phyloP scores from a whole-genome alignment of 768 basidiomycete species.

The Naganishia onofrii region DNA sequence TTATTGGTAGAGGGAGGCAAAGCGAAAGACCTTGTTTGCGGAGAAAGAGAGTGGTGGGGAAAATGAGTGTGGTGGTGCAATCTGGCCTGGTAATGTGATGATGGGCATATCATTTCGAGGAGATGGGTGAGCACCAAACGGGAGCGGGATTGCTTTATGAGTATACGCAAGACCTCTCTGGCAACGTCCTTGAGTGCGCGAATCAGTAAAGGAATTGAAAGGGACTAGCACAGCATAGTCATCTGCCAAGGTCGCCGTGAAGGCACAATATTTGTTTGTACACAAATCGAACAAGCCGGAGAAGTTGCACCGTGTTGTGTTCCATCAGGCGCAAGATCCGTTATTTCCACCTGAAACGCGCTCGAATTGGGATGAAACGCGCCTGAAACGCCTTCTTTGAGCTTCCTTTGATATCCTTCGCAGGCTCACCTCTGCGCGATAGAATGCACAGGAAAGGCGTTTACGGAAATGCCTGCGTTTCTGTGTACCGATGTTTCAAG shows the following conservation, averaged over 20 bases:
- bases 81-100: not conserved
- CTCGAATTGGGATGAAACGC: not conserved
- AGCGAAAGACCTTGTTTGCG: not conserved
- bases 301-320: not conserved
- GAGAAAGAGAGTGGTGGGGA: not conserved
- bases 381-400: not conserved
- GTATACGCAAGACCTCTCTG: not conserved
- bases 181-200: not conserved
- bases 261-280: not conserved
- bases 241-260: too few species aligned
- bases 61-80: not conserved
- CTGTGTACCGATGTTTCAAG: too few species aligned
- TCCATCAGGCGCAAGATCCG: not conserved
- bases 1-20: not conserved
- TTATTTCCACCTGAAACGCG: not conserved
- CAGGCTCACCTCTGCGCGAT: not conserved
- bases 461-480: too few species aligned
- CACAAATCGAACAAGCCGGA: not conserved
- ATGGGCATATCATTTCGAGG: not conserved
- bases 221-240: not conserved
- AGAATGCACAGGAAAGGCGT: not conserved
- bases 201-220: not conserved
- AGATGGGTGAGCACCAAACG: not conserved
- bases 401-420: not conserved
- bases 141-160: not conserved